Evolutionary conservation across 371 early-diverging fungal species (phyloP).

Genomic region (Enterocytospora artemiae): DNA sequence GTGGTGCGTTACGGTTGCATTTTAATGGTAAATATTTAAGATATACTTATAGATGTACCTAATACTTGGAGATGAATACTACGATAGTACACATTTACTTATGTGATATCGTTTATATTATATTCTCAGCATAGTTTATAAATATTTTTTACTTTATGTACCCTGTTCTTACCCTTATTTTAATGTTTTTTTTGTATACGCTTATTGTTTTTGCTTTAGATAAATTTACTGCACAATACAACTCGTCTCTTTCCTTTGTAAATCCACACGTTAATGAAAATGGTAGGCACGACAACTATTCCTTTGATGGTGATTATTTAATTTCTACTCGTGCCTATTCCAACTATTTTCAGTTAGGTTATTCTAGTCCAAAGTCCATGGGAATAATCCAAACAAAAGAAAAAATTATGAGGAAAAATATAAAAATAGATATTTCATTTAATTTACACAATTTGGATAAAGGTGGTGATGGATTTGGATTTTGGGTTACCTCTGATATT

Average conservation of each 20-base stretch:
- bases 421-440: conserved; percentile 9
- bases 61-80: no score
- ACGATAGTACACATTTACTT: no score
- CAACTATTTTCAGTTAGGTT: conserved; percentile 16
- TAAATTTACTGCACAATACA: no score
- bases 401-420: background rate
- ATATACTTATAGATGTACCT: no score
- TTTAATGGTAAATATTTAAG: no score
- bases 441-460: background rate
- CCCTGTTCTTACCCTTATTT: no score
- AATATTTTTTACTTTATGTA: no score
- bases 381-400: background rate
- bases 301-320: conserved; percentile 5
- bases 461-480: conserved; percentile 18
- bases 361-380: background rate
- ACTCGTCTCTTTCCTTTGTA: conserved; percentile 1
- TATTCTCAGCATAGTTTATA: no score
- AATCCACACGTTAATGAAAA: conserved; percentile 15
- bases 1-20: no score
- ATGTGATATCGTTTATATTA: no score
- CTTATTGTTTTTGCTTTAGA: no score
- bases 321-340: background rate
- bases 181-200: no score
- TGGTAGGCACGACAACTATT: conserved; percentile 2
- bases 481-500: conserved; percentile 5